Evolutionary conservation across 2,329 filamentous ascomycete species (phyloP), one percentile per base, ranked within the genome.

Genomic region (Blastomyces parvus): DNA sequence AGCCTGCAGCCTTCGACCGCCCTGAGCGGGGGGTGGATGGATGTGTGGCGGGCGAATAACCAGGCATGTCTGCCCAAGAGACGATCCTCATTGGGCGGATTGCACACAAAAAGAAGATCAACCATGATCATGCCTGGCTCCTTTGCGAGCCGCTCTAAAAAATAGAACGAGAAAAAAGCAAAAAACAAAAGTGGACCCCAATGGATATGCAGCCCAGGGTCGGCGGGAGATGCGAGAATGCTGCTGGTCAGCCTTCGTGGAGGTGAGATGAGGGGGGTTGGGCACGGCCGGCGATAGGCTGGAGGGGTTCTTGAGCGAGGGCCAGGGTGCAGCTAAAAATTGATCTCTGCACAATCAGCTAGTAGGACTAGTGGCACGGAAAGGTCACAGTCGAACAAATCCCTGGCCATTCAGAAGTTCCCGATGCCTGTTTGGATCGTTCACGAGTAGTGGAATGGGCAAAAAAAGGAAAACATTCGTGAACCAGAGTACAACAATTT

Each of bases 81-180:
- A 9, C n/a, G 13, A 25, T 50, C 52, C 60, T n/a, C 40, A 63
- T 59, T 60, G 64, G 59, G 57, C 63, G 58, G 57, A 48, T n/a
- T 56, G 44, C 52, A 46, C 8, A 9, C 33, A 59, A 38, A 44
- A 48, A 57, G 36, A n/a, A 48, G 50, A 44, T 17, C 42, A 59
- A 9, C 33, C 50, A 61, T 64, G 22, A 66, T 48, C 42, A 30
- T 44, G 52, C 56, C 63, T 65, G n/a, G 64, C n/a, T 42, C 22
- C 59, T 67, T 64, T 64, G 64, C 63, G 56, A 61, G 52, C 57
- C 60, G 62, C 64, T 57, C 62, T 30, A 48, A 48, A 59, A 33
- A 13, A 27, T 17, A 57, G 22, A 40, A 40, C 6, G 8, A 36
- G 33, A 36, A 36, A 36, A 36, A 36, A 36, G 33, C 33, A 36